phyloP scores from a whole-genome alignment of 805 yeast species.

The Kodamaea nitidulidarum region DNA sequence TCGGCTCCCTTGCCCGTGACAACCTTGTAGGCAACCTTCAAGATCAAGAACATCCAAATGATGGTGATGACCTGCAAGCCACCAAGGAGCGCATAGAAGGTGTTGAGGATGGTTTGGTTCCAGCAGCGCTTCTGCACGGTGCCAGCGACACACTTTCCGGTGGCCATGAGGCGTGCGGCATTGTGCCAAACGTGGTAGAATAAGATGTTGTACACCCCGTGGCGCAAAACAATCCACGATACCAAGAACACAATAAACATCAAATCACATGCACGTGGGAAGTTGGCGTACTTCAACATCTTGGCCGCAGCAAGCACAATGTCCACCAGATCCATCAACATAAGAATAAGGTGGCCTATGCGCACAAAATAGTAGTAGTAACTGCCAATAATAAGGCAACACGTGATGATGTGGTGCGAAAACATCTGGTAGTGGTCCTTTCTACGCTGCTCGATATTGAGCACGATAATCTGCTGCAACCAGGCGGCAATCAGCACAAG shows the following conservation, averaged over 20 bases:
- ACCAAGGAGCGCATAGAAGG: constrained; percentile 53
- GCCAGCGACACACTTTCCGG: constrained; percentile 34
- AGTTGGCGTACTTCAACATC: constrained; percentile 69
- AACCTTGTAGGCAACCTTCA: constrained; percentile 66
- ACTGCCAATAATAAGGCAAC: constrained; percentile 62
- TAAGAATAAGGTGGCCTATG: constrained; percentile 73
- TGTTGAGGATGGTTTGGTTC: constrained; percentile 40
- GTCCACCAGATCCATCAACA: constrained; percentile 83
- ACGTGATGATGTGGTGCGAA: constrained; percentile 81
- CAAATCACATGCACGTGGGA: constrained; percentile 55
- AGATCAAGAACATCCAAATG: constrained; percentile 73
- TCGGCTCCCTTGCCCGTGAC: constrained; percentile 74
- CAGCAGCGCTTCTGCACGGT: constrained; percentile 46
- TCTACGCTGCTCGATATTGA: constrained; percentile 73
- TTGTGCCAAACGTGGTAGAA: constrained; percentile 54
- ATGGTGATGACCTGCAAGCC: constrained; percentile 63
- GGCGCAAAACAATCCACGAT: constrained; percentile 70
- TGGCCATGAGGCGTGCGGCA: constrained; percentile 39
- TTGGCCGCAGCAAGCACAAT: constrained; percentile 69
- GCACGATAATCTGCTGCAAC: constrained; percentile 74
- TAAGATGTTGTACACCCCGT: constrained; percentile 66
- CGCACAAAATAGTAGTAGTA: constrained; percentile 69
- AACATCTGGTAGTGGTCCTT: constrained; percentile 87
- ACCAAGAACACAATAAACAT: constrained; percentile 65
- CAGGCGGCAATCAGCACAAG: constrained; percentile 70